phyloP scores from a whole-genome alignment of 2,329 filamentous ascomycete species.

The Aureobasidium pullulans region DNA sequence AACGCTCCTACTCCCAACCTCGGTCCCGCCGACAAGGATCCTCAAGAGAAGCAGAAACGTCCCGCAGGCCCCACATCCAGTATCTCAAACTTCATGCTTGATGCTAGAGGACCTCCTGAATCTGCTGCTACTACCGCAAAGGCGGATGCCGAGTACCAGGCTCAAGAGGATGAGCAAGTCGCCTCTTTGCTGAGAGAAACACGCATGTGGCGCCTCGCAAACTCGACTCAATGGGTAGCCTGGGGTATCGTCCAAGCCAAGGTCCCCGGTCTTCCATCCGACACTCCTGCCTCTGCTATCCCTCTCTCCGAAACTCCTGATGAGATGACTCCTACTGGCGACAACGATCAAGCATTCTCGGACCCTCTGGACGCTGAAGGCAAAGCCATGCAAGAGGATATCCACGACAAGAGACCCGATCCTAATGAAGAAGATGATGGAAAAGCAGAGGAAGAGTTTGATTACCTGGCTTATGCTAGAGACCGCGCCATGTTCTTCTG shows the following conservation, averaged over 20 bases:
- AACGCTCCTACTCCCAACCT: conserved; percentile 39
- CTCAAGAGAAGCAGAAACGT: conserved; percentile 17
- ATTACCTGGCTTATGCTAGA: conserved; percentile 87
- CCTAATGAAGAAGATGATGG: conserved; percentile 33
- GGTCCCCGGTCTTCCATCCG: conserved; percentile 59
- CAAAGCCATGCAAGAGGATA: conserved; percentile 18
- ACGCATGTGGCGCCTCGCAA: conserved; percentile 76
- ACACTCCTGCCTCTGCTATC: conserved; percentile 11
- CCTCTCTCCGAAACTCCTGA: neutral
- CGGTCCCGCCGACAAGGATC: conserved; percentile 23
- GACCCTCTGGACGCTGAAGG: conserved; percentile 18
- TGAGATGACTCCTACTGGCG: neutral
- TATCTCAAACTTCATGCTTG: conserved; percentile 67
- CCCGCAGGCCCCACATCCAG: conserved; percentile 29
- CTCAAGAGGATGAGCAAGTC: conserved; percentile 56
- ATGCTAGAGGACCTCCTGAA: conserved; percentile 36
- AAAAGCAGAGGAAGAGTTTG: conserved; percentile 68
- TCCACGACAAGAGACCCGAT: conserved; percentile 22
- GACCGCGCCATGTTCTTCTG: conserved; percentile 90
- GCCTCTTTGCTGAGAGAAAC: conserved; percentile 69
- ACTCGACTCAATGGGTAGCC: conserved; percentile 84
- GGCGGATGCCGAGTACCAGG: conserved; percentile 38
- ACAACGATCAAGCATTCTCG: neutral
- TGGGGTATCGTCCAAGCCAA: conserved; percentile 97
- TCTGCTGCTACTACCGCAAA: conserved; percentile 11